Conservation (phyloP, 495 filamentous ascomycete genomes). For the Lophiostoma macrostomum region DNA sequence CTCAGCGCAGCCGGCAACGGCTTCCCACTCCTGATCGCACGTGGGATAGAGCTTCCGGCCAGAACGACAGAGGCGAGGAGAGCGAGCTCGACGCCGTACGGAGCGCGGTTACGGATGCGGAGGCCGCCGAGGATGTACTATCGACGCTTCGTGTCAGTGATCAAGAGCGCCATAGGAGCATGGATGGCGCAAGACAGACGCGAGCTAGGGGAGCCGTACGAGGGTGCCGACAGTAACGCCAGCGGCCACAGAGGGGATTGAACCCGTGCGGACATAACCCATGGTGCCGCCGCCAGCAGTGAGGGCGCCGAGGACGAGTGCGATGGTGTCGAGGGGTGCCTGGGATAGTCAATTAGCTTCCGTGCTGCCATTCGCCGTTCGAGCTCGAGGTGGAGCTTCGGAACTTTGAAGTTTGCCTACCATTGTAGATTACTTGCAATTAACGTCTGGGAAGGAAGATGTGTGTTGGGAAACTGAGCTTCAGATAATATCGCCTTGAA, state of each 20-base stretch:
- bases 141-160: background rate
- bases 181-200: background rate
- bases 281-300: slow-evolving; percentile 83
- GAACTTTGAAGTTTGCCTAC: slow-evolving; percentile 1
- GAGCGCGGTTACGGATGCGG: slow-evolving; percentile 54
- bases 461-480: too few relatives aligned
- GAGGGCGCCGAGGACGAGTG: slow-evolving; percentile 73
- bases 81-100: slow-evolving; percentile 47
- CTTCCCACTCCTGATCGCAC: slow-evolving; percentile 75
- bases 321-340: slow-evolving; percentile 50
- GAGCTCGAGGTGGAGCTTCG: too few relatives aligned
- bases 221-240: slow-evolving; percentile 72
- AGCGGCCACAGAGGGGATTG: slow-evolving; percentile 78
- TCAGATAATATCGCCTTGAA: too few relatives aligned
- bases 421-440: too few relatives aligned
- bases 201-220: slow-evolving; percentile 35
- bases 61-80: slow-evolving; percentile 74
- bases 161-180: background rate
- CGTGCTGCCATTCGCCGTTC: too few relatives aligned
- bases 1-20: slow-evolving; percentile 72
- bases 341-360: slow-evolving; percentile 8
- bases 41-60: slow-evolving; percentile 75
- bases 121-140: slow-evolving; percentile 68
- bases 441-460: too few relatives aligned
- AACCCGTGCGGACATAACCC: slow-evolving; percentile 78